phyloP scores from a whole-genome alignment of 108 stramenopile genomes.

The Aureococcus anophagefferens region DNA sequence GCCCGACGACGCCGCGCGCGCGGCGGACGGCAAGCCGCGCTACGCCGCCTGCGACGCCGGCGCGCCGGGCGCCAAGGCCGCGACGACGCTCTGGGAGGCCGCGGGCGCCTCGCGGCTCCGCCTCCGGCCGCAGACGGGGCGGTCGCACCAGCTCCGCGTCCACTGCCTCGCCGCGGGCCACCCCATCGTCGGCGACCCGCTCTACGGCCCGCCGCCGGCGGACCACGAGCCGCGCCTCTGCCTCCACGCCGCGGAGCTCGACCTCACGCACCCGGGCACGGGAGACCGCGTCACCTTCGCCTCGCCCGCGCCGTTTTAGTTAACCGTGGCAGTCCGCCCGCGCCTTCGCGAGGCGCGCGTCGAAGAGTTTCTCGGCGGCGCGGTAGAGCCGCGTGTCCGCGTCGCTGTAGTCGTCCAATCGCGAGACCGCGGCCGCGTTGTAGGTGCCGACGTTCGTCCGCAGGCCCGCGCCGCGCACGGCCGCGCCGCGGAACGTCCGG shows the following conservation, averaged over 20 bases:
- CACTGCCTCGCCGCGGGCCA: conserved; percentile 7
- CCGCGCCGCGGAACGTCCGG: neutral
- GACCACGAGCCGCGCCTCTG: neutral
- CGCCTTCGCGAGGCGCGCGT: too few species aligned
- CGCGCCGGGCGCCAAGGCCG: neutral
- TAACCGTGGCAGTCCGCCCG: too few species aligned
- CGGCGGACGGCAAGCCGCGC: neutral
- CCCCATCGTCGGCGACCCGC: conserved; percentile 10
- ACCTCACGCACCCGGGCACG: neutral
- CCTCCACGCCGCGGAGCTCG: neutral
- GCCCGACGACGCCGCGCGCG: neutral
- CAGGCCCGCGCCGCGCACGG: too few species aligned
- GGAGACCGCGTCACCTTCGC: neutral
- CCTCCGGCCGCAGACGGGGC: conserved; percentile 9
- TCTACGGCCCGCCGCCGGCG: neutral
- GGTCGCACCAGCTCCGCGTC: conserved; percentile 18
- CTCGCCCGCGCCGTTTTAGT: neutral
- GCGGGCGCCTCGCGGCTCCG: neutral
- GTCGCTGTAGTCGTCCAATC: too few species aligned
- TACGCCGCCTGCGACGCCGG: neutral
- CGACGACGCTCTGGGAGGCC: neutral
- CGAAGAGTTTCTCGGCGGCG: too few species aligned
- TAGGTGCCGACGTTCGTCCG: too few species aligned
- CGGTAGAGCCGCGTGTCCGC: too few species aligned
- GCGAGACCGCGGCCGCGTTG: too few species aligned